These are phyloP conservation scores for Tricholoma bakamatsutake DNA, from an alignment of 768 basidiomycete species.

Conservation along the genomic window DNA sequence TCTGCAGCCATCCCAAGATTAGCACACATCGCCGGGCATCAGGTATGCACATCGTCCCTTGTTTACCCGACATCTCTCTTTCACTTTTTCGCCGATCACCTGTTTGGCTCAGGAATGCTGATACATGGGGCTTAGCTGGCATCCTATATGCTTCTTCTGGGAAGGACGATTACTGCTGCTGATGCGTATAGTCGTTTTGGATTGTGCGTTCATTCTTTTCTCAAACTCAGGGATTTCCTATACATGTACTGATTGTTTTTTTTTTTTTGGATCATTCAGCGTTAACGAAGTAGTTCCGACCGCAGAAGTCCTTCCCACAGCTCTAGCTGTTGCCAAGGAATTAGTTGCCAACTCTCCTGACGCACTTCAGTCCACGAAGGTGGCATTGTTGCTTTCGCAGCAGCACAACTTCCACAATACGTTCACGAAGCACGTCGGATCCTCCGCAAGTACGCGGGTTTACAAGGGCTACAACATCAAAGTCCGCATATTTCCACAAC, in stretches of 20 bases:
- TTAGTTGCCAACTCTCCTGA: conserved; percentile 71
- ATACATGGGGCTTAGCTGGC: conserved; percentile 44
- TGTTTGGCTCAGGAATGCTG: conserved; percentile 3
- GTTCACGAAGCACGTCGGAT: conserved; percentile 38
- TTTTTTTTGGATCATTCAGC: conserved; percentile 28
- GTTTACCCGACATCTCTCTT: neutral
- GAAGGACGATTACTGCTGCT: conserved; percentile 57
- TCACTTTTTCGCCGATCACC: conserved; percentile 2
- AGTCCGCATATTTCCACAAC: conserved; percentile 29
- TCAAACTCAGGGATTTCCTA: neutral
- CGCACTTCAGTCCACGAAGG: conserved; percentile 71
- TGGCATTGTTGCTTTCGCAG: conserved; percentile 54
- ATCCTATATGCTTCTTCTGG: conserved; percentile 71
- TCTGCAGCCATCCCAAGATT: conserved; percentile 62
- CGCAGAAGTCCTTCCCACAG: conserved; percentile 49
- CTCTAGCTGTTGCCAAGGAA: conserved; percentile 53
- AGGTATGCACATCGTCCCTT: conserved; percentile 38
- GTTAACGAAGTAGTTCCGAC: conserved; percentile 66
- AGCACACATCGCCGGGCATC: conserved; percentile 62
- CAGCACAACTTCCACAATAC: conserved; percentile 47
- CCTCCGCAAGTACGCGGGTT: conserved; percentile 43
- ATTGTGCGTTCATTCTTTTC: conserved; percentile 47
- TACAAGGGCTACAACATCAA: conserved; percentile 67
- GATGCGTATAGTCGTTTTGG: conserved; percentile 68
- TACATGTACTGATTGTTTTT: neutral